Base-by-base conservation (phyloP, 2,329 filamentous ascomycete species). In the Parascedosporium putredinis region DNA sequence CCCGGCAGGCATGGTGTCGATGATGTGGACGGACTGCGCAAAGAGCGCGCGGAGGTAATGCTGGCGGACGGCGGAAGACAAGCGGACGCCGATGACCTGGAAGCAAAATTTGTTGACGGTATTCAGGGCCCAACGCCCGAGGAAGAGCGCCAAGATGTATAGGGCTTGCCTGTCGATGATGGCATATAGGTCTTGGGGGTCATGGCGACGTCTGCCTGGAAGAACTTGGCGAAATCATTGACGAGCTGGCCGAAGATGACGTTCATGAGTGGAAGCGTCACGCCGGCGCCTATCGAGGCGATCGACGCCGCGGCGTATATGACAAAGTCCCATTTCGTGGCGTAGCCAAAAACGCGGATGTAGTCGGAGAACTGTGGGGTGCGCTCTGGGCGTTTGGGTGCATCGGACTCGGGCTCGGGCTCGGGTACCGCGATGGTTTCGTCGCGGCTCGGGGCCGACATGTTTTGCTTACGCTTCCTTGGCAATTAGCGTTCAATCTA, bases 101-200 rank as follows among this genome's bases (percentile, higher is more conserved):
- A 81, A 81, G 33, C 54, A 42, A 55, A 72, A 71, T 62, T 77
- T 78, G 55, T 75, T 75, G 52, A 82, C 66, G 54, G 86, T 88
- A 52, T 76, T 78, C 34, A 86, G 66, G 18, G 67, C 59, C 55
- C 86, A 81, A 45, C 83, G 79, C 12, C 68, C 83, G 33, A 88
- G 63, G 61, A 88, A 89, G 5, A 89, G 68, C 50, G 79, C 79
- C 50, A 88, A 75, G 57, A 88, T 81, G 62, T 82, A 86, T 0
- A 89, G 66, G 1, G 76, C 79, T 36, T 42, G 25, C 20, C 23
- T 42, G 14, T 57, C 25, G n/a, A 20, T 8, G 12, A 46, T 49
- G 22, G 31, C 43, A 31, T 34, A 33, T 25, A 23, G 16, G 22
- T n/a, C n/a, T 9, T 14, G 14, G 33, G 23, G 9, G 27, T 14